Percentiles rank a stretch among this genome's conserved stretches.
These are phyloP conservation scores for Calocybe indica DNA, from an alignment of 768 basidiomycete genomes.

Conservation along the genomic window DNA sequence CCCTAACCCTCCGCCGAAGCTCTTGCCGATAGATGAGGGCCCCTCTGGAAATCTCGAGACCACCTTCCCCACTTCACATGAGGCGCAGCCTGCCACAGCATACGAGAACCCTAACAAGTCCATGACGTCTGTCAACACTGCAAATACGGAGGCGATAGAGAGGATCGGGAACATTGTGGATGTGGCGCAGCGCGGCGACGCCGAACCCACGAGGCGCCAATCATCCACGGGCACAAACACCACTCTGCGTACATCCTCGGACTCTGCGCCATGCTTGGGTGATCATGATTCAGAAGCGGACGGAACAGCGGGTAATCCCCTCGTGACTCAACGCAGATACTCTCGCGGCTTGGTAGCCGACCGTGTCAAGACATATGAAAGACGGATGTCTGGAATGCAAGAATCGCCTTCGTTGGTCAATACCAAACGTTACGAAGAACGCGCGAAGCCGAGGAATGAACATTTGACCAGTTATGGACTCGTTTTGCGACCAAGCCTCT, in stretches of 20 bases:
- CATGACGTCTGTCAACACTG: slow-evolving; percentile 53
- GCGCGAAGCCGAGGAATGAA: slow-evolving; percentile 23
- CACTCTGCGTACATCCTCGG: slow-evolving; percentile 23
- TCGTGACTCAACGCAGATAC: not conserved
- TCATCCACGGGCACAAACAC: slow-evolving; percentile 21
- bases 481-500: slow-evolving; percentile 56
- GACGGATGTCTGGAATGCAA: slow-evolving; percentile 46
- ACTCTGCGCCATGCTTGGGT: slow-evolving; percentile 9
- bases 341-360: slow-evolving; percentile 35
- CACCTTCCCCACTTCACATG: slow-evolving; percentile 9
- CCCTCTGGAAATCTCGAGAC: slow-evolving; percentile 22
- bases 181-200: slow-evolving; percentile 23
- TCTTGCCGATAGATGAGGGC: slow-evolving; percentile 55
- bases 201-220: slow-evolving; percentile 17
- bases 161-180: slow-evolving; percentile 51
- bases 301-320: slow-evolving; percentile 3
- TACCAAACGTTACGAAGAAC: slow-evolving; percentile 37
- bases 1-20: slow-evolving; percentile 68
- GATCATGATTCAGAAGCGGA: slow-evolving; percentile 6
- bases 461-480: slow-evolving; percentile 56
- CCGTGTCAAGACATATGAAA: slow-evolving; percentile 54
- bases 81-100: slow-evolving; percentile 14
- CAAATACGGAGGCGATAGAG: slow-evolving; percentile 66
- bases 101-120: slow-evolving; percentile 40
- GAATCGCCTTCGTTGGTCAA: slow-evolving; percentile 28